Conservation (phyloP, 352 stramenopile genomes). For the Phytophthora cactorum region DNA sequence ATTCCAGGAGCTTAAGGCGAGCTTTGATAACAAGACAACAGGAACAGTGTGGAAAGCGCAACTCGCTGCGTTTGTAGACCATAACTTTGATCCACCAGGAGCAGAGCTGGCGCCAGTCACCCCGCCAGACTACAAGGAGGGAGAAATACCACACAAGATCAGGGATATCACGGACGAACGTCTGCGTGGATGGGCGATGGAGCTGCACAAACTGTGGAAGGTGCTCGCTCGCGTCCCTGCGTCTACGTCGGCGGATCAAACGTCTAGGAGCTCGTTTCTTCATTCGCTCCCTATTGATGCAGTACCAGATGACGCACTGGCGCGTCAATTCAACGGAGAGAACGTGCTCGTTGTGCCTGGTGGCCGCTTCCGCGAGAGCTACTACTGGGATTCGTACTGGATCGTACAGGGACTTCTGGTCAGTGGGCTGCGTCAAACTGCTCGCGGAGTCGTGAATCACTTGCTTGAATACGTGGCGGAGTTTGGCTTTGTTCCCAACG, state of each 20-base stretch:
- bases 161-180: slow-evolving; percentile 45
- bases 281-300: slow-evolving; percentile 41
- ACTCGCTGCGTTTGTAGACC: slow-evolving; percentile 59
- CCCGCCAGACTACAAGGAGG: slow-evolving; percentile 52
- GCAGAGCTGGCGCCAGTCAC: slow-evolving; percentile 48
- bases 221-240: slow-evolving; percentile 54
- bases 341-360: slow-evolving; percentile 86
- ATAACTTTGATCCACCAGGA: slow-evolving; percentile 69
- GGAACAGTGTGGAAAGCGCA: slow-evolving; percentile 28
- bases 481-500: slow-evolving; percentile 92
- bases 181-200: slow-evolving; percentile 65
- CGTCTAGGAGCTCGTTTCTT: slow-evolving; percentile 29
- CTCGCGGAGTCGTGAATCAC: slow-evolving; percentile 83
- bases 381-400: slow-evolving; percentile 96
- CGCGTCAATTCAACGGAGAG: slow-evolving; percentile 28
- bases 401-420: slow-evolving; percentile 89
- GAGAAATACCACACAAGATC: slow-evolving; percentile 48
- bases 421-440: slow-evolving; percentile 76
- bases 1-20: slow-evolving; percentile 27
- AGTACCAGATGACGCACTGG: slow-evolving; percentile 10
- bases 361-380: slow-evolving; percentile 92
- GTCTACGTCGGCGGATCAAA: slow-evolving; percentile 9
- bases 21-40: slow-evolving; percentile 1
- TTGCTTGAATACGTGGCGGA: slow-evolving; percentile 85
- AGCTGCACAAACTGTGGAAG: slow-evolving; percentile 81